Evolutionary conservation across 2,329 filamentous ascomycete genomes (phyloP), one percentile per base, ranked within the genome.

Genomic region (Curvularia eragrostidis): DNA sequence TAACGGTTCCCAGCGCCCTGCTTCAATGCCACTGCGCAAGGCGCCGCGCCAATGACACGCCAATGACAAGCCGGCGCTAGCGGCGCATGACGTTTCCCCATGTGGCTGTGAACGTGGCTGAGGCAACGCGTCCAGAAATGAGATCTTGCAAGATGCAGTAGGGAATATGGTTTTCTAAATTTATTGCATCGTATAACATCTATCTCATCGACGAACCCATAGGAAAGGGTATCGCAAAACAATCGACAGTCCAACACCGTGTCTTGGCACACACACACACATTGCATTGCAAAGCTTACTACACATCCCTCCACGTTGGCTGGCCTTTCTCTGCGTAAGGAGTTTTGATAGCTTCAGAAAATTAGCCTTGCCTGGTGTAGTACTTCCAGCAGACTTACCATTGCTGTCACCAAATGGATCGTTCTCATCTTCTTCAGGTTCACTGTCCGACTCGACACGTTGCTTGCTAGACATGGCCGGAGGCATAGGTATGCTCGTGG

Each of bases 341-440:
- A 3, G 83, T 85, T 48, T 81, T 81, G 24, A 91, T 83, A 4
- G 87, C 73, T 76, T 36, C 24, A 6, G 18, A 9, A 1, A 23
- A 71, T 54, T 71, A 68, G 43, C 48, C 28, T 5, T 3, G 15
- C 2, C 1, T 8, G 0, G 1, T 3, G 9, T 12, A 18, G 12
- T 3, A 7, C 12, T 32, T 24, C 7, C 4, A 12, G 1, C 8
- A 2, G 8, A 55, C 67, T 52, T 63, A 75, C 73, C 90, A 72
- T 96, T 93, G 41, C 85, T 85, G 74, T 97, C 92, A 3, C 90
- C 91, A 75, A 97, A 97, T 0, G 93, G 93, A 71, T 96, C 87
- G 62, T 95, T 85, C n/a, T 93, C 90, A 7, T 85, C 85, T 7
- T 83, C 80, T 30, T 83, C 83, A 2, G 77, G 72, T 58, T 87